Base-by-base conservation (phyloP, 192 early-diverging fungal genomes). In the Linnemannia zychae region DNA sequence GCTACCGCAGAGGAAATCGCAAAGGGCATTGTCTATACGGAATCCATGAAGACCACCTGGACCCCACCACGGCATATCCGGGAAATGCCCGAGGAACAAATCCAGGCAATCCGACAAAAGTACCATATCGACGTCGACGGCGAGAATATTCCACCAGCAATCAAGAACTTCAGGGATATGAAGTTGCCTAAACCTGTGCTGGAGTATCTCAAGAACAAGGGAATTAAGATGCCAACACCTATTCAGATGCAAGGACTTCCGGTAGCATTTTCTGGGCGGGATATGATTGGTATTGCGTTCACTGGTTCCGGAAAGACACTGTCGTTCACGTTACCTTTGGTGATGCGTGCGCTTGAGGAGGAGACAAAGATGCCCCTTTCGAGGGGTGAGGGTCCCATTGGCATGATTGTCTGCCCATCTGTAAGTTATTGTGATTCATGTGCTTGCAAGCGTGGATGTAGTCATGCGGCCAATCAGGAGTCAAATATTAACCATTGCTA, bases 221-320 rank as follows among this genome's bases (percentile, higher is more conserved):
- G 92, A 7, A 99, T 99, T 69, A 81, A 90, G n/a, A 89, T 92
- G 70, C 98, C 98, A 13, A 98, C 98, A 34, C 97, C 97, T 16
- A 99, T 99, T 91, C 97, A 99, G 87, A 93, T 98, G 76, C 97
- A 99, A 80, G 98, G 98, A n/a, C 79, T 99, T 49, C 98, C 98
- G 1, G 96, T 96, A 1, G 96, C 94, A 82, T 87, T 99, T 17
- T 90, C 93, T 34, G 98, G 98, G 15, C 87, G 98, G 47, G 98
- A 98, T 77, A 99, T 99, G 98, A 98, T 99, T 84, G 97, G 97
- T 16, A 97, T 97, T 89, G 97, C 98, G 0, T 98, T 98, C 80
- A 98, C 98, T n/a, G 97, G 98, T 50, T 97, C 96, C 1, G 98
- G 97, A 24, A 99, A 99, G 77, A 98, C 98, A 13, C 86, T 99